Evolutionary conservation across 2,329 filamentous ascomycete genomes (phyloP), one percentile per base, ranked within the genome.

Genomic region (Pseudofabraea citricarpa): DNA sequence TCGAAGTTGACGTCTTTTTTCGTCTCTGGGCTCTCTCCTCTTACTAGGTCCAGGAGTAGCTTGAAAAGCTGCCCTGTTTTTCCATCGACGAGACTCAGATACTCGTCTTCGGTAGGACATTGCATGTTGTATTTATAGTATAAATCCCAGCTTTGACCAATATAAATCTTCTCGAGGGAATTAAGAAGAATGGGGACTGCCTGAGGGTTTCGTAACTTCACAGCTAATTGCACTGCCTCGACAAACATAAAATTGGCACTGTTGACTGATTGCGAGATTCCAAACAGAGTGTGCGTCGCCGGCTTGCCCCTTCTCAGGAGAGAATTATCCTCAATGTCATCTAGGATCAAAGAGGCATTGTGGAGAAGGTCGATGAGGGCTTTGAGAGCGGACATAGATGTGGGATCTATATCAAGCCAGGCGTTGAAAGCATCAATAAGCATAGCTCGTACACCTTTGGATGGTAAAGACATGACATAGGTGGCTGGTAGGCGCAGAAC

Each of bases 321-420:
- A 0, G 65, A 66, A 2, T 48, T 44, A 39, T 68, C 65, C 44
- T 68, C 50, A 12, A 68, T 53, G 46, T 69, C 65, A 38, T 66
- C 64, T 4, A 68, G 31, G 7, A 33, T 7, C 9, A 10, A 16
- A 33, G 15, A 16, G 16, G 31, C 9, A 16, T 33, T 33, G 15
- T 33, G 24, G 8, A 27, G n/a, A 8, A 8, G 8, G 8, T 8
- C 8, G n/a, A 27, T 8, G n/a, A 27, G 8, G n/a, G 8, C 24
- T 27, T n/a, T 27, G n/a, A 27, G 8, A 27, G n/a, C n/a, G 8
- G 8, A 8, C 8, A 27, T 8, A 8, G 8, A n/a, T n/a, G n/a
- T n/a, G 24, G 8, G 8, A n/a, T 8, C 8, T n/a, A 27, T n/a
- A 8, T 27, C 24, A n/a, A 27, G n/a, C 24, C 24, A 27, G 8